Percentiles rank a stretch among this genome's conserved stretches.
phyloP scores from a whole-genome alignment of 1,139 yeast genomes.

The Zygotorulaspora mrakii region DNA sequence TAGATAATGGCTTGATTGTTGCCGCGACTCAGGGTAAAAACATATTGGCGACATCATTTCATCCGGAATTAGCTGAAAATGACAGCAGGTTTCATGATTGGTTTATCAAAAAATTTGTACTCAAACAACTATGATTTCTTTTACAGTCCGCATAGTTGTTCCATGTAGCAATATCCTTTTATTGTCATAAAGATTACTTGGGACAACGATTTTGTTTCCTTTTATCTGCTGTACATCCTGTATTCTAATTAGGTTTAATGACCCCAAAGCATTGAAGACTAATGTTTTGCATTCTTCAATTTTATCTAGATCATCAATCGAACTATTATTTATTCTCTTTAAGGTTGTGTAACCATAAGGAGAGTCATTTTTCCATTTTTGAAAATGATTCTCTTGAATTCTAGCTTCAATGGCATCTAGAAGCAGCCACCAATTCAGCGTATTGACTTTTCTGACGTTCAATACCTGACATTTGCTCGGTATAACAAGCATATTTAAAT shows the following conservation, averaged over 20 bases:
- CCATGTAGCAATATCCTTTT: conserved; percentile 16
- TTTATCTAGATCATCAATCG: conserved; percentile 10
- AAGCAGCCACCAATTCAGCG: conserved; percentile 31
- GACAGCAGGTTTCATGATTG: conserved; percentile 67
- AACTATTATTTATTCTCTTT: conserved; percentile 2
- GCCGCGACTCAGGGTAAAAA: conserved; percentile 66
- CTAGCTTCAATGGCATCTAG: conserved; percentile 5
- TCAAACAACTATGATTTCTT: conserved; percentile 16
- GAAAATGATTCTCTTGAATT: conserved; percentile 5
- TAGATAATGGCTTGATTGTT: conserved; percentile 47
- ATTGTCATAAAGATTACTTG: conserved; percentile 21
- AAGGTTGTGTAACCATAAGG: conserved; percentile 3
- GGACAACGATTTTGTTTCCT: conserved; percentile 20
- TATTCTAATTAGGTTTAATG: conserved; percentile 21
- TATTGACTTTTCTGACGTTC: conserved; percentile 16
- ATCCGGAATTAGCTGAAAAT: conserved; percentile 61
- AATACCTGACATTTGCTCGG: conserved; percentile 25
- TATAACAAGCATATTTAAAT: conserved; percentile 25
- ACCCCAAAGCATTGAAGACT: conserved; percentile 15
- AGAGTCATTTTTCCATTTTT: neutral
- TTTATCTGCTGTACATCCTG: conserved; percentile 14
- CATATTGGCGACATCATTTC: conserved; percentile 72
- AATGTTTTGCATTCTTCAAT: conserved; percentile 16
- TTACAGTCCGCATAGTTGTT: conserved; percentile 5
- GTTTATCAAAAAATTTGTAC: conserved; percentile 59